phyloP scores from a whole-genome alignment of 1,284 basidiomycete species.

The Malassezia yamatoensis region DNA sequence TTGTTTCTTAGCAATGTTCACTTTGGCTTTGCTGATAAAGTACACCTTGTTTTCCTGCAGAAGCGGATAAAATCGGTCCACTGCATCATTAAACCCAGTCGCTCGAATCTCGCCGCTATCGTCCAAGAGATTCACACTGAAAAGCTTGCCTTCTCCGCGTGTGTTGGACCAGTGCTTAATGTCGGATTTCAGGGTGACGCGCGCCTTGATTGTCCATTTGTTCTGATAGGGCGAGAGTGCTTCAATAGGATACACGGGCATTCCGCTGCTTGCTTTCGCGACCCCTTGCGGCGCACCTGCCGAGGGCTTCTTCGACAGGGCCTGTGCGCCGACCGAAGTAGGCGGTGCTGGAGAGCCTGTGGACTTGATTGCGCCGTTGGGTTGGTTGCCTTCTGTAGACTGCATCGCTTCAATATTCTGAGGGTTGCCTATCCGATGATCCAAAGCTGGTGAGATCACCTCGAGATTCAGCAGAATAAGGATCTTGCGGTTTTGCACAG shows the following conservation, averaged over 20 bases:
- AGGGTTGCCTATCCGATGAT: conserved; percentile 35
- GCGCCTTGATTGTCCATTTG: conserved; percentile 89
- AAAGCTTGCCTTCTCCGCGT: conserved; percentile 88
- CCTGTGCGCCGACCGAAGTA: conserved; percentile 13
- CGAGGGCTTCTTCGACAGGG: conserved; percentile 6
- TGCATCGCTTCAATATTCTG: conserved; percentile 24
- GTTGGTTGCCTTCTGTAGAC: not conserved
- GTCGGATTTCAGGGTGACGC: conserved; percentile 80
- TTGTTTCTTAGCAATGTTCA: conserved; percentile 94
- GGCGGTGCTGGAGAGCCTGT: conserved; percentile 4
- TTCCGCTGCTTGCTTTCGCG: conserved; percentile 30
- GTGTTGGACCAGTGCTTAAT: conserved; percentile 80
- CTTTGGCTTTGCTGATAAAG: conserved; percentile 75
- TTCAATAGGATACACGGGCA: conserved; percentile 72
- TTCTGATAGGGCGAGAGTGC: conserved; percentile 93
- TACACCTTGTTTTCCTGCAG: conserved; percentile 89
- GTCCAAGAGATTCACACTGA: conserved; percentile 86
- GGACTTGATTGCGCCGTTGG: not conserved
- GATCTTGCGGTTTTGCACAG: conserved; percentile 67
- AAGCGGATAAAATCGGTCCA: conserved; percentile 71
- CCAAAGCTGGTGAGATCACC: conserved; percentile 21
- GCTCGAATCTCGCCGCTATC: conserved; percentile 57
- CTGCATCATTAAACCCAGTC: conserved; percentile 81
- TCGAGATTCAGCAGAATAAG: conserved; percentile 72
- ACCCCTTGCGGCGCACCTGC: conserved; percentile 17